Conservation (phyloP, 495 filamentous ascomycete genomes). For the Hypoxylon intermedium region DNA sequence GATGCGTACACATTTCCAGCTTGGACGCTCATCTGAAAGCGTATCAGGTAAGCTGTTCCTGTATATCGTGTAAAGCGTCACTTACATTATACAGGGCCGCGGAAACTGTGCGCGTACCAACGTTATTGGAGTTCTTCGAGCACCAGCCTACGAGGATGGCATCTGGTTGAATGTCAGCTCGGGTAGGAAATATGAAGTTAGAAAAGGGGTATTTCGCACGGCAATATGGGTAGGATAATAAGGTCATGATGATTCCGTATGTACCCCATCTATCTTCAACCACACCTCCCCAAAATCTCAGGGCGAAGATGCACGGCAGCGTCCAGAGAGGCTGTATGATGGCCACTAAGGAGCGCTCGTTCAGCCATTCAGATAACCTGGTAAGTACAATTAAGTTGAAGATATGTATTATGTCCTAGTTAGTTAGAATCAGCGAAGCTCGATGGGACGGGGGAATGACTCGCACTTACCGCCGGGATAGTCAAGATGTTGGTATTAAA, state of each 20-base stretch:
- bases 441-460: neutral
- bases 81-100: slow-evolving; percentile 67
- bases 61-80: neutral
- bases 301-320: slow-evolving; percentile 62
- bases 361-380: slow-evolving; percentile 64
- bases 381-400: slow-evolving; percentile 59
- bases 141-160: slow-evolving; percentile 71
- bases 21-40: slow-evolving; percentile 66
- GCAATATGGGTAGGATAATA: slow-evolving; percentile 55
- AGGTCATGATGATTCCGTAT: slow-evolving; percentile 60
- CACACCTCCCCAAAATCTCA: slow-evolving; percentile 49
- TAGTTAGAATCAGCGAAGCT: neutral
- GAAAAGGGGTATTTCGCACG: slow-evolving; percentile 28
- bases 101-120: slow-evolving; percentile 70
- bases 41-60: slow-evolving; percentile 33
- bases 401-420: slow-evolving; percentile 56
- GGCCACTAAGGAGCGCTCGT: slow-evolving; percentile 63
- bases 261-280: slow-evolving; percentile 56
- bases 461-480: slow-evolving; percentile 60
- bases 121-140: slow-evolving; percentile 70
- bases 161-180: slow-evolving; percentile 28
- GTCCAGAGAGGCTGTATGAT: slow-evolving; percentile 64
- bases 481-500: slow-evolving; percentile 74
- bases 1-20: slow-evolving; percentile 61
- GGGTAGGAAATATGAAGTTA: neutral